Conservation (phyloP, 306 rosid species). For the Quercus dentata region DNA sequence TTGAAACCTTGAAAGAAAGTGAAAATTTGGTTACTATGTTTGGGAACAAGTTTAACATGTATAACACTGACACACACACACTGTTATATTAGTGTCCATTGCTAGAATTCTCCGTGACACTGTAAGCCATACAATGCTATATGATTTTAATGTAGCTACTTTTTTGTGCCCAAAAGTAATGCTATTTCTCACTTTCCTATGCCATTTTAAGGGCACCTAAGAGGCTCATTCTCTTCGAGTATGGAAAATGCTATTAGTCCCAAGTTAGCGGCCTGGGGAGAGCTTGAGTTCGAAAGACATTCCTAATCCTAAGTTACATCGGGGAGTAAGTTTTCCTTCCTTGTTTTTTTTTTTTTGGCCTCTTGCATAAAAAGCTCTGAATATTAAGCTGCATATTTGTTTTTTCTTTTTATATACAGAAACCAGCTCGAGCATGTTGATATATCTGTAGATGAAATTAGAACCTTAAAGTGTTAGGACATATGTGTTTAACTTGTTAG, state of each 20-base stretch:
- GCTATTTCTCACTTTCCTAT: neutral
- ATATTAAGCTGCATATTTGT: neutral
- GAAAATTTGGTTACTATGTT: too few relatives aligned
- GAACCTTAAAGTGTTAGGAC: conserved; percentile 22
- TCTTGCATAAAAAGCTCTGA: neutral
- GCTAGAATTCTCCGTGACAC: too few relatives aligned
- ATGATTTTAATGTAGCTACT: neutral
- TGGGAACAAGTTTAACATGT: too few relatives aligned
- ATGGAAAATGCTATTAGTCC: conserved; percentile 3
- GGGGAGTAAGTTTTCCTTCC: conserved; percentile 45
- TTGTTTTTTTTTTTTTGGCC: too few relatives aligned
- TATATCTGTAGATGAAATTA: conserved; percentile 5
- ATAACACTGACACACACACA: too few relatives aligned
- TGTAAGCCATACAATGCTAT: too few relatives aligned
- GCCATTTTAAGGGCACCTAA: neutral
- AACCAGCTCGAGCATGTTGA: conserved; percentile 16
- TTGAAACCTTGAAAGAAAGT: too few relatives aligned
- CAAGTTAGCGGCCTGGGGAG: conserved; percentile 52
- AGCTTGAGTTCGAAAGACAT: conserved; percentile 68
- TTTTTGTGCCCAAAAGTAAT: neutral
- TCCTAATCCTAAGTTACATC: conserved; percentile 50
- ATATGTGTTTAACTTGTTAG: too few relatives aligned
- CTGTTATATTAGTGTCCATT: too few relatives aligned
- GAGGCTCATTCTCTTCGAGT: neutral
- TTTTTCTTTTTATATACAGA: conserved; percentile 4